Evolutionary conservation across 2,329 filamentous ascomycete species (phyloP).

Genomic region (Microascus cirrosus): DNA sequence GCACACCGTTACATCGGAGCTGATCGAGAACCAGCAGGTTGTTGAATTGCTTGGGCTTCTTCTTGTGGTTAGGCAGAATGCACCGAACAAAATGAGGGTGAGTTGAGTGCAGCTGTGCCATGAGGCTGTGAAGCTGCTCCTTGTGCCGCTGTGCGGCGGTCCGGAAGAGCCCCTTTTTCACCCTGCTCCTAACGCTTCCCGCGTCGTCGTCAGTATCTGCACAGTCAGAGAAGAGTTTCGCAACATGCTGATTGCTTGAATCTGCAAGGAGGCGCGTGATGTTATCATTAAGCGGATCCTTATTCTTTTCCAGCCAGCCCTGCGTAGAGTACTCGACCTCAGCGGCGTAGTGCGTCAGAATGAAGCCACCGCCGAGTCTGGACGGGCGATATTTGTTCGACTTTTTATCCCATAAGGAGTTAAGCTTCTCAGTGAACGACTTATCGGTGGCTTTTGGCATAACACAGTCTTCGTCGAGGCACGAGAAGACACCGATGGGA

Average conservation of each 20-base stretch:
- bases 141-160: slow-evolving; percentile 96
- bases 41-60: slow-evolving; percentile 85
- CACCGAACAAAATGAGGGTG: slow-evolving; percentile 98
- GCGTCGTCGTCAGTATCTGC: slow-evolving; percentile 67
- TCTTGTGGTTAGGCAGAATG: slow-evolving; percentile 97
- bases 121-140: slow-evolving; percentile 92
- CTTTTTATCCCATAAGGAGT: slow-evolving; percentile 93
- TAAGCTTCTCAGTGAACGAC: slow-evolving; percentile 95
- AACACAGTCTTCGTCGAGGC: slow-evolving; percentile 91
- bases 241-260: slow-evolving; percentile 75
- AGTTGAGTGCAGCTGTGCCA: slow-evolving; percentile 87
- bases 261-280: slow-evolving; percentile 77
- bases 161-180: slow-evolving; percentile 95
- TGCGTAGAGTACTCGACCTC: slow-evolving; percentile 96
- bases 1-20: slow-evolving; percentile 93
- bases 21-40: slow-evolving; percentile 92
- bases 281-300: slow-evolving; percentile 96
- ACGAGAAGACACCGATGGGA: slow-evolving; percentile 97
- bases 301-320: slow-evolving; percentile 97
- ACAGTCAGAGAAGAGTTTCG: slow-evolving; percentile 78
- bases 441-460: slow-evolving; percentile 99
- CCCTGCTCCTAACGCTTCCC: slow-evolving; percentile 59
- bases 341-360: slow-evolving; percentile 93
- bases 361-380: slow-evolving; percentile 80
- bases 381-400: slow-evolving; percentile 86